Conservation (phyloP, 805 yeast genomes). For the Wickerhamomyces hampshirensis region DNA sequence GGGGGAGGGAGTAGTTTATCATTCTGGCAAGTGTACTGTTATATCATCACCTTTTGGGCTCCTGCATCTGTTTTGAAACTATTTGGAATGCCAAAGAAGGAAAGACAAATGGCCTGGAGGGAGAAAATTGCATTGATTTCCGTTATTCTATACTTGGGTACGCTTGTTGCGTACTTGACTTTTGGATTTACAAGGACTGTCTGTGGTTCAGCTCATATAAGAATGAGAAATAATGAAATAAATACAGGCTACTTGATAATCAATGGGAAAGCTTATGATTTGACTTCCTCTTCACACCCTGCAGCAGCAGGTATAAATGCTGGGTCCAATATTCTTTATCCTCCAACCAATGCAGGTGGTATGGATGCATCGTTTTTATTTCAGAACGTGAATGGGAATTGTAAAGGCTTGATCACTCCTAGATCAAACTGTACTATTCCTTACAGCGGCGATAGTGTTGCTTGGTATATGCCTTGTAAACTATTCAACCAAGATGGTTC, state of each 20-base stretch:
- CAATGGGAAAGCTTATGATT: slow-evolving; percentile 76
- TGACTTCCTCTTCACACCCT: slow-evolving; percentile 72
- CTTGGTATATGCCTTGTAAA: slow-evolving; percentile 97
- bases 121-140: slow-evolving; percentile 87
- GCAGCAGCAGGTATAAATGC: slow-evolving; percentile 71
- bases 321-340: slow-evolving; percentile 71
- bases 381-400: slow-evolving; percentile 89
- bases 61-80: slow-evolving; percentile 67
- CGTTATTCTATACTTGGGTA: slow-evolving; percentile 67
- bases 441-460: slow-evolving; percentile 54
- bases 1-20: slow-evolving; percentile 23
- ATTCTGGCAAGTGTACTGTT: slow-evolving; percentile 82
- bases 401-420: slow-evolving; percentile 73
- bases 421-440: slow-evolving; percentile 70
- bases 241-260: slow-evolving; percentile 59
- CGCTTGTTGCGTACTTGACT: slow-evolving; percentile 77
- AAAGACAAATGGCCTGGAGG: slow-evolving; percentile 94
- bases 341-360: slow-evolving; percentile 87
- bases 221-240: slow-evolving; percentile 60
- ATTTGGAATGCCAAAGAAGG: slow-evolving; percentile 74
- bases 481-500: slow-evolving; percentile 67
- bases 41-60: slow-evolving; percentile 84
- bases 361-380: slow-evolving; percentile 78
- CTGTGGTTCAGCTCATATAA: slow-evolving; percentile 44
- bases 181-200: slow-evolving; percentile 88